phyloP scores from a whole-genome alignment of 257 asterid genomes.

The Orobanche coerulescens region DNA sequence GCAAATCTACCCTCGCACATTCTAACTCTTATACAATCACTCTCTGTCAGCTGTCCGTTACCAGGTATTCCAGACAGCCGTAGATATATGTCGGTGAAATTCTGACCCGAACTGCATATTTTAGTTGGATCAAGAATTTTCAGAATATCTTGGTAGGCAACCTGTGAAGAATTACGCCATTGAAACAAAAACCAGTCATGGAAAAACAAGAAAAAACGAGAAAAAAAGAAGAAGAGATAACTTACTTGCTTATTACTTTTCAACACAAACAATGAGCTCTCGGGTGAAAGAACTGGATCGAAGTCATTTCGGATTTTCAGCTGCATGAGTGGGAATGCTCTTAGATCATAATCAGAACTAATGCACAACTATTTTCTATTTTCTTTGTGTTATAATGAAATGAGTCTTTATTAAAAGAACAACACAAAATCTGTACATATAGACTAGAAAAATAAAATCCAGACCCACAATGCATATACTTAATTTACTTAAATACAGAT shows the following conservation, averaged over 20 bases:
- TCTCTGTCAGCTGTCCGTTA: slow-evolving; percentile 76
- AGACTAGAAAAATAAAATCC: neutral
- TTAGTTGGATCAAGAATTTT: slow-evolving; percentile 85
- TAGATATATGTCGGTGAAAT: slow-evolving; percentile 77
- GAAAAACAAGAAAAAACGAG: slow-evolving; percentile 11
- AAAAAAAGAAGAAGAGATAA: slow-evolving; percentile 19
- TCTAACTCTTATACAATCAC: slow-evolving; percentile 91
- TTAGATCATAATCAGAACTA: slow-evolving; percentile 19
- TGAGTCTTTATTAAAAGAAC: neutral
- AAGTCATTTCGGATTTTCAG: slow-evolving; percentile 96
- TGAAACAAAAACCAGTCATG: slow-evolving; percentile 14
- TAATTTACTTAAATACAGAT: neutral
- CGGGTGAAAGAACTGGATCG: slow-evolving; percentile 98
- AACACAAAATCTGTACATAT: neutral
- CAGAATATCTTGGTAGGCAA: slow-evolving; percentile 82
- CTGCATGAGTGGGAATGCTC: slow-evolving; percentile 44
- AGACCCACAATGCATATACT: neutral
- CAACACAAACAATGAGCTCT: slow-evolving; percentile 89
- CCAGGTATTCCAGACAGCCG: slow-evolving; percentile 68
- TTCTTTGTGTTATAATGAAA: neutral
- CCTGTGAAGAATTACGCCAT: slow-evolving; percentile 42
- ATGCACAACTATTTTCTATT: neutral
- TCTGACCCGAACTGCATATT: slow-evolving; percentile 93
- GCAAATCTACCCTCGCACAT: slow-evolving; percentile 98
- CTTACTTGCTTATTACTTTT: slow-evolving; percentile 88